Base-by-base conservation (phyloP, 2,329 filamentous ascomycete genomes). In the Sporothrix humicola region DNA sequence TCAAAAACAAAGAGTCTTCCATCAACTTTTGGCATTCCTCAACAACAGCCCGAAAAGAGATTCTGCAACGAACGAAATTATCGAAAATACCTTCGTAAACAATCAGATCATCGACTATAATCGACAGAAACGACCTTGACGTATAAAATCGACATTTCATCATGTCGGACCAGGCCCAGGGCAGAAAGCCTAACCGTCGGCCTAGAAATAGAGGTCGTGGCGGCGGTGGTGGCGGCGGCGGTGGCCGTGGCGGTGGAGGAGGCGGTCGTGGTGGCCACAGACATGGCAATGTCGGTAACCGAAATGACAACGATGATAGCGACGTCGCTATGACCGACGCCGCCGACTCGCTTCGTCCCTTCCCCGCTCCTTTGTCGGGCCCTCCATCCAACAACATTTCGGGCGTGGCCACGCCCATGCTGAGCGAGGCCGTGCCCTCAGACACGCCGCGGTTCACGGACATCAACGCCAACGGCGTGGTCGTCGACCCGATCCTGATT, bases 401-500 rank as follows among this genome's bases (percentile, higher is more conserved):
- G 1, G 74, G 72, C 12, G 73, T 76, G n/a, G 74, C 80, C 0
- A 80, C 80, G 61, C 82, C 82, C 58, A 78, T 80, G 42, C 80
- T 83, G 37, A 80, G 81, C 12, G 81, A 80, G 68, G 74, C 79
- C 13, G 80, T 85, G 1, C 84, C 85, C 6, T 77, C 81, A 3
- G 84, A 84, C 76, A 84, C 83, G 3, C 84, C 83, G 48, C 80
- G 83, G 58, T 88, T 88, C 77, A 81, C 82, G 70, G 84, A 86
- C 44, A 80, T 87, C 8, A 79, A 79, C 9, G 78, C 79, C 54
- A 79, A 82, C 71, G 66, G 72, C 8, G 82, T 81, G 74, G 78
- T 85, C 26, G 82, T 88, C 52, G 79, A 87, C 76, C 84, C 84
- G 1, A 78, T 82, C 46, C 79, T 89, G 58, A 79, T 89, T 23